phyloP scores from a whole-genome alignment of 345 rosid species.

The Trapa incisa region DNA sequence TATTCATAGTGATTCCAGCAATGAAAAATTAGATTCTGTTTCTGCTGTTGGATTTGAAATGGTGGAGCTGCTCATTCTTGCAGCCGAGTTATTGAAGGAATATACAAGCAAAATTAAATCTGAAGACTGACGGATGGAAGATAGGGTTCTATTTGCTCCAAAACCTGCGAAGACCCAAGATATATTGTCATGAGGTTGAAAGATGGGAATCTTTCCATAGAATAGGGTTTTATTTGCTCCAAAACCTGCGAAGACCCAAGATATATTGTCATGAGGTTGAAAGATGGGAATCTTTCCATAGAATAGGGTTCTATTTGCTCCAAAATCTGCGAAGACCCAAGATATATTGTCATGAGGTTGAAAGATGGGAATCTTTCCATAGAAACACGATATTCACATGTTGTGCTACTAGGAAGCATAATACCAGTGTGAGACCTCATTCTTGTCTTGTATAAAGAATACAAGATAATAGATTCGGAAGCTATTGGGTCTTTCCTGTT shows the following conservation, averaged over 20 bases:
- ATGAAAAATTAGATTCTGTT: constrained; percentile 54
- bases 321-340: no score
- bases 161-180: not conserved
- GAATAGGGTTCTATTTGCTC: no score
- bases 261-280: no score
- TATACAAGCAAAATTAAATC: not conserved
- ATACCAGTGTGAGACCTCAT: not conserved
- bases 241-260: no score
- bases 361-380: constrained; percentile 20
- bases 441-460: not conserved
- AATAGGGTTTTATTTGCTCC: no score
- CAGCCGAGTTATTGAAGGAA: constrained; percentile 53
- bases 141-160: not conserved
- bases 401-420: not conserved
- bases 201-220: no score
- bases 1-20: constrained; percentile 17
- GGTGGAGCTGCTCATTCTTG: constrained; percentile 84
- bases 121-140: not conserved
- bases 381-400: constrained; percentile 33
- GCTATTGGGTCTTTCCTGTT: not conserved
- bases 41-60: constrained; percentile 92
- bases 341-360: no score
- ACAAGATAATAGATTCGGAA: not conserved
- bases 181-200: not conserved
- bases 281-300: no score